Percentiles rank a stretch among this genome's conserved stretches.
Evolutionary conservation across 192 early-diverging fungal species (phyloP).

Genomic region (Podila minutissima): DNA sequence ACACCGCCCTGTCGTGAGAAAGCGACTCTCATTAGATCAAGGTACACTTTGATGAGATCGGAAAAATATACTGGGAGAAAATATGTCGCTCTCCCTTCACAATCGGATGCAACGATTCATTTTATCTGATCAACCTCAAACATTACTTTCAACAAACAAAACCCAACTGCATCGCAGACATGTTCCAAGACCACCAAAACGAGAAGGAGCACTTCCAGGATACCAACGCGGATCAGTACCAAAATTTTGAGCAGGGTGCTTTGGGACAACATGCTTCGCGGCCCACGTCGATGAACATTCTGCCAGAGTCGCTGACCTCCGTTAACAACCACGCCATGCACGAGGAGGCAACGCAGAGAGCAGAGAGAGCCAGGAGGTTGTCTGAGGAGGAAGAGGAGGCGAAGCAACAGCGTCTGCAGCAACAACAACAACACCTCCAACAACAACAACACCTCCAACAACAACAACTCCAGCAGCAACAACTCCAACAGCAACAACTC

Average conservation of each 20-base stretch:
- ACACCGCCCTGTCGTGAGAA: conserved; percentile 17
- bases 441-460: conserved; percentile 26
- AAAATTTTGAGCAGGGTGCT: not conserved
- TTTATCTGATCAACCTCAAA: not conserved
- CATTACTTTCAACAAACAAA: not conserved
- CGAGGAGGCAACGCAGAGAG: conserved; percentile 3
- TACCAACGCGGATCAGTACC: conserved; percentile 1
- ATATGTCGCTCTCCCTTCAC: not conserved
- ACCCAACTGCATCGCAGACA: not conserved
- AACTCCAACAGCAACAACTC: conserved; percentile 16
- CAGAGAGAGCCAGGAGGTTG: conserved; percentile 18
- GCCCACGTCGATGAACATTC: conserved; percentile 30
- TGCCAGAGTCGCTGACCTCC: conserved; percentile 42
- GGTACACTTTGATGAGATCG: conserved; percentile 13
- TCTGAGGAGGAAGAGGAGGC: conserved; percentile 24
- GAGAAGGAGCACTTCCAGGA: not conserved
- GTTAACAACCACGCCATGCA: conserved; percentile 31
- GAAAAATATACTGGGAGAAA: no score
- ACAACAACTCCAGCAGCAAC: not conserved
- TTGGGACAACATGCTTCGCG: conserved; percentile 1
- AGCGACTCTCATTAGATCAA: conserved; percentile 42
- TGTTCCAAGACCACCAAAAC: conserved; percentile 3
- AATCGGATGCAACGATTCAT: not conserved
- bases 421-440: conserved; percentile 5
- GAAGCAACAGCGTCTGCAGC: not conserved